Percentiles rank a stretch among this genome's conserved stretches.
These are phyloP conservation scores for Vanderwaltozyma polyspora DNA, from an alignment of 805 yeast species.

Conservation along the genomic window DNA sequence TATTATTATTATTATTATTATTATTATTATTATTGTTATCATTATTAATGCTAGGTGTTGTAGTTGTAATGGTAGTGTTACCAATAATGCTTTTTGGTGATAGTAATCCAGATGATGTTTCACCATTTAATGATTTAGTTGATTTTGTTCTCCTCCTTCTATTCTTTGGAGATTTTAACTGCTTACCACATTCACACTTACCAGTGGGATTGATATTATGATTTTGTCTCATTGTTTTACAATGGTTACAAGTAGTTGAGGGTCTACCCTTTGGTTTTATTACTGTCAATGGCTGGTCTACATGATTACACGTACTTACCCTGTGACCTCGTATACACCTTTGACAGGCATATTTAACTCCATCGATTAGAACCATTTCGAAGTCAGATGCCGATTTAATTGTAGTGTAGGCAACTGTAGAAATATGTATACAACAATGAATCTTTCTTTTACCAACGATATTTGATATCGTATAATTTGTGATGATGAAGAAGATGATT, in stretches of 20 bases:
- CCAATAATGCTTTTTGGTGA: neutral
- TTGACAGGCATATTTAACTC: slow-evolving; percentile 92
- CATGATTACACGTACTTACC: slow-evolving; percentile 86
- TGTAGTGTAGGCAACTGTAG: too few relatives aligned
- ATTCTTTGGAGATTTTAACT: neutral
- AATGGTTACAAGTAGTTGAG: slow-evolving; percentile 79
- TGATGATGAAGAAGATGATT: too few relatives aligned
- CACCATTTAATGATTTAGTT: neutral
- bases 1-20: neutral
- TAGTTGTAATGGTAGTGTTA: neutral
- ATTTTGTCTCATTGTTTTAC: slow-evolving; percentile 60
- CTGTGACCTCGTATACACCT: slow-evolving; percentile 94
- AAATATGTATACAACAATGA: too few relatives aligned
- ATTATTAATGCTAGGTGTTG: neutral
- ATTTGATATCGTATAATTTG: too few relatives aligned
- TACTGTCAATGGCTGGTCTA: slow-evolving; percentile 81
- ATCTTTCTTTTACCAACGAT: too few relatives aligned
- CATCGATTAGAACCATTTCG: slow-evolving; percentile 78
- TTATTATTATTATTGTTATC: neutral
- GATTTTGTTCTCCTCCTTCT: neutral
- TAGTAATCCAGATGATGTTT: neutral
- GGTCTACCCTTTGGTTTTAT: slow-evolving; percentile 97
- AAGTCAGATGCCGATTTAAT: too few relatives aligned
- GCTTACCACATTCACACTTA: slow-evolving; percentile 3
- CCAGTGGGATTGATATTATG: slow-evolving; percentile 44